Evolutionary conservation across 768 basidiomycete genomes (phyloP).

Genomic region (Russula dissimulans): DNA sequence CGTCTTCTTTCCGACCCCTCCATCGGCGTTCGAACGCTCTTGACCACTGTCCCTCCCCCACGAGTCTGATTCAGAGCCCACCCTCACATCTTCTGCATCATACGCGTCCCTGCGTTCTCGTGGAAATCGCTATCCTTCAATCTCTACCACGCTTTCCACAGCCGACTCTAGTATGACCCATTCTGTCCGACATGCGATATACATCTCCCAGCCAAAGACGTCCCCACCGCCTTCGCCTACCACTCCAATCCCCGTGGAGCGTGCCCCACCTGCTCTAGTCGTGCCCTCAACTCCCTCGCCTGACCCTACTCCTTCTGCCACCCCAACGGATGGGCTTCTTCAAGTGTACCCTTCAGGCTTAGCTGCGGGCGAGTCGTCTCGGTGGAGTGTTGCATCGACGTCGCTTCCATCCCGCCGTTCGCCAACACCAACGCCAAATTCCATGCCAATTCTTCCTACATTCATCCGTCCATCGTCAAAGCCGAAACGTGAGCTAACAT

Average conservation of each 20-base stretch:
- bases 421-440: constrained; percentile 12
- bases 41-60: neutral
- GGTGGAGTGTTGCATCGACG: constrained; percentile 19
- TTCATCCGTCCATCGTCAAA: neutral
- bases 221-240: constrained; percentile 11
- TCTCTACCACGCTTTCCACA: constrained; percentile 19
- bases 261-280: neutral
- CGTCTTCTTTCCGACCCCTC: constrained; percentile 14
- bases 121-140: constrained; percentile 18
- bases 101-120: constrained; percentile 19
- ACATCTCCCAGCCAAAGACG: constrained; percentile 1
- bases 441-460: constrained; percentile 9
- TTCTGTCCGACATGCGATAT: constrained; percentile 13
- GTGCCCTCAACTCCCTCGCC: neutral
- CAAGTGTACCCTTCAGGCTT: constrained; percentile 16
- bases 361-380: constrained; percentile 7
- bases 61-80: constrained; percentile 12
- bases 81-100: constrained; percentile 18
- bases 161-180: constrained; percentile 3
- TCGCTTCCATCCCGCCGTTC: constrained; percentile 9
- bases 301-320: neutral
- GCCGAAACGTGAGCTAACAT: constrained; percentile 7
- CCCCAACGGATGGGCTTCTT: constrained; percentile 6
- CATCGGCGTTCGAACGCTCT: constrained; percentile 17
- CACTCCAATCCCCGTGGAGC: constrained; percentile 11